phyloP scores from a whole-genome alignment of 768 basidiomycete genomes.

The Pleurotus tuber-regium region DNA sequence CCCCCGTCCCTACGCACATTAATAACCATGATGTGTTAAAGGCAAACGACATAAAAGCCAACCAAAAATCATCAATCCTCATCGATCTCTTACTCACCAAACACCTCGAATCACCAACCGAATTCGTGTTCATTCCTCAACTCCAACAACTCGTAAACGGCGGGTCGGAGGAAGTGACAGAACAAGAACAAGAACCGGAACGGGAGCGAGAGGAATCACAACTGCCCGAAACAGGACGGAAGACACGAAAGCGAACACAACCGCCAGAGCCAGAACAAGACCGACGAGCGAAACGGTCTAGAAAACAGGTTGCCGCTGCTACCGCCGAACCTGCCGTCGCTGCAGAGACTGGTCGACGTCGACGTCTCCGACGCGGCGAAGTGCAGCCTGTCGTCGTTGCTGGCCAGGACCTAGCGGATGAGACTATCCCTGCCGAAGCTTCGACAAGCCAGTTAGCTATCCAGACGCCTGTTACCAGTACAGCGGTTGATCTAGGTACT shows the following conservation, averaged over 20 bases:
- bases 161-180: not conserved
- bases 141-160: not conserved
- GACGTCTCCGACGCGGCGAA: not conserved
- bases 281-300: not conserved
- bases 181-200: not conserved
- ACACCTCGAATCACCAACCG: not conserved
- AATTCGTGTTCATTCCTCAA: not conserved
- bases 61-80: constrained; percentile 6
- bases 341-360: not conserved
- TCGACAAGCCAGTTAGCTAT: too few species aligned
- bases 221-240: too few species aligned
- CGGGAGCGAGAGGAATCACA: not conserved
- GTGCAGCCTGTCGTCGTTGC: too few species aligned
- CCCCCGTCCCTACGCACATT: too few species aligned
- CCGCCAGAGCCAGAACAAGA: not conserved
- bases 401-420: not conserved
- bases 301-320: not conserved
- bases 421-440: too few species aligned
- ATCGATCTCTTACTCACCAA: not conserved
- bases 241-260: too few species aligned
- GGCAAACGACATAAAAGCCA: constrained; percentile 4
- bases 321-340: not conserved
- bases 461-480: too few species aligned
- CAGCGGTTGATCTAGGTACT: too few species aligned
- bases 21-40: not conserved